phyloP scores from a whole-genome alignment of 768 basidiomycete genomes.

The Auriscalpium vulgare region DNA sequence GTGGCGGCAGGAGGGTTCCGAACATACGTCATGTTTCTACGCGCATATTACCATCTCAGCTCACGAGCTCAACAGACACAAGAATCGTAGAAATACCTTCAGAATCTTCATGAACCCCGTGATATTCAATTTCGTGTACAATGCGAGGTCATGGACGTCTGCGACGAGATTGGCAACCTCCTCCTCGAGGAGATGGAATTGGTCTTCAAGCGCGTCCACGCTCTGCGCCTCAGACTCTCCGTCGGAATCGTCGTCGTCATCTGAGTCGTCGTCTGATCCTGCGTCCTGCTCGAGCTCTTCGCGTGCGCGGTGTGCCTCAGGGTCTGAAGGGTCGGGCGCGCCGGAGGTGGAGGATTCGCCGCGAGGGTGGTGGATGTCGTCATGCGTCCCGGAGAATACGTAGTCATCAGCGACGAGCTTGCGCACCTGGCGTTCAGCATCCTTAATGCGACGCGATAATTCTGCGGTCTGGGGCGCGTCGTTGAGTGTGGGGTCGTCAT shows the following conservation, averaged over 20 bases:
- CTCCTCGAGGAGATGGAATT: slow-evolving; percentile 84
- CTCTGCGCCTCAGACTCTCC: slow-evolving; percentile 43
- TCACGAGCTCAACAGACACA: background rate
- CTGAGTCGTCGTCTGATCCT: slow-evolving; percentile 59
- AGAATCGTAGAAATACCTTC: slow-evolving; percentile 45
- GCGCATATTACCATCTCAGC: background rate
- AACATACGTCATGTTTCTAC: slow-evolving; percentile 91
- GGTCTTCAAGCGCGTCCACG: slow-evolving; percentile 72
- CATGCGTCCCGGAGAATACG: slow-evolving; percentile 1
- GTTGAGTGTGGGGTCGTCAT: background rate
- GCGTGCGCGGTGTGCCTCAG: slow-evolving; percentile 20
- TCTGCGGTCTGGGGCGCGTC: slow-evolving; percentile 57
- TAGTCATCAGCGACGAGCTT: slow-evolving; percentile 61
- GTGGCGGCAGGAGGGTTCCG: too few species aligned
- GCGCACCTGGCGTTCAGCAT: slow-evolving; percentile 76
- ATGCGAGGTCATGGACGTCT: slow-evolving; percentile 82
- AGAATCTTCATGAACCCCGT: slow-evolving; percentile 99
- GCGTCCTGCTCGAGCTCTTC: slow-evolving; percentile 47
- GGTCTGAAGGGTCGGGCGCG: slow-evolving; percentile 15
- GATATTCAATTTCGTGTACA: slow-evolving; percentile 95
- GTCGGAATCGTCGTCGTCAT: slow-evolving; percentile 40
- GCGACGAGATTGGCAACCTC: slow-evolving; percentile 94
- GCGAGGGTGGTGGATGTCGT: slow-evolving; percentile 3
- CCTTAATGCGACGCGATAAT: slow-evolving; percentile 70
- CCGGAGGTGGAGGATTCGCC: slow-evolving; percentile 8